phyloP scores from a whole-genome alignment of 2,329 filamentous ascomycete genomes.

The Rhytidhysteron rufulum region DNA sequence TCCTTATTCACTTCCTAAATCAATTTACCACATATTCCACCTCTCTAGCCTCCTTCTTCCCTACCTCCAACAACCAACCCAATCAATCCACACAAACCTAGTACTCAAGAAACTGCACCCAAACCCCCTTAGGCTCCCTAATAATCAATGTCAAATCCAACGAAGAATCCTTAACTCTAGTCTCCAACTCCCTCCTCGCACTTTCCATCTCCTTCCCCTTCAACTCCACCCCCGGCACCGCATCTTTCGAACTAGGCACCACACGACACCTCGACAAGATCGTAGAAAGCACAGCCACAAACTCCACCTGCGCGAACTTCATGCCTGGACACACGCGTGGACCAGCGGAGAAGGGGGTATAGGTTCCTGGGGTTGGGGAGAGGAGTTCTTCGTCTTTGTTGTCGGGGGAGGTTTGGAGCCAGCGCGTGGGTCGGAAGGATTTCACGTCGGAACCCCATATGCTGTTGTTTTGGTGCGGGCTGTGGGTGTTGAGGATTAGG shows the following conservation, averaged over 20 bases:
- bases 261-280: slow-evolving; percentile 10
- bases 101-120: background rate
- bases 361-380: slow-evolving; percentile 21
- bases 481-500: slow-evolving; percentile 17
- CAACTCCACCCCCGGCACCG: background rate
- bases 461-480: slow-evolving; percentile 21
- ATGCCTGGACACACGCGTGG: slow-evolving; percentile 51
- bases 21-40: no score
- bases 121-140: slow-evolving; percentile 1
- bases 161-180: background rate
- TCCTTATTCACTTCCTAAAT: no score
- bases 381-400: slow-evolving; percentile 4
- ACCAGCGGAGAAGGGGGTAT: slow-evolving; percentile 47
- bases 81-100: background rate
- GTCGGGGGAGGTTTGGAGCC: slow-evolving; percentile 17
- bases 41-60: no score
- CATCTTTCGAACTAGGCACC: background rate
- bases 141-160: slow-evolving; percentile 3
- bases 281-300: slow-evolving; percentile 42
- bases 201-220: slow-evolving; percentile 17
- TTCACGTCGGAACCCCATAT: slow-evolving; percentile 19
- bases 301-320: slow-evolving; percentile 56
- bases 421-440: slow-evolving; percentile 31
- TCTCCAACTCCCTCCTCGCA: slow-evolving; percentile 15
- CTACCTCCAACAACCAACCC: no score